Conservation (phyloP, 1,284 basidiomycete genomes). For the Trichosporon inkin region DNA sequence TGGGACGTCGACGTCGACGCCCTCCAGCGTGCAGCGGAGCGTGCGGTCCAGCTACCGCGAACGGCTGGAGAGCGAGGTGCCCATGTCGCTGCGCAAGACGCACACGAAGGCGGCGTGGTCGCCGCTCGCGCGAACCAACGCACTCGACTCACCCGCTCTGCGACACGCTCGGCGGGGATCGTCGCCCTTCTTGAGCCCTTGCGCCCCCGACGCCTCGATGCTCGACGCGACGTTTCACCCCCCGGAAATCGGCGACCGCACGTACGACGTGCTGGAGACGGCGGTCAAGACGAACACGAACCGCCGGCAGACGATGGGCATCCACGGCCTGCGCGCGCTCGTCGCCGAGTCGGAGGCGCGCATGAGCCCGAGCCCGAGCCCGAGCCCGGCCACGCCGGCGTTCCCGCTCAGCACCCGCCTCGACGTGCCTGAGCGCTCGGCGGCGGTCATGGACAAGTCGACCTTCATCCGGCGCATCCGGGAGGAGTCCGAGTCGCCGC, state of each 20-base stretch:
- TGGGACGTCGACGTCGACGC: not conserved
- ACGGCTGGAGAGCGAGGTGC: not conserved
- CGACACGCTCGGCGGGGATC: constrained; percentile 2
- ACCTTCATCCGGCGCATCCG: constrained; percentile 3
- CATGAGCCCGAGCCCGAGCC: constrained; percentile 5
- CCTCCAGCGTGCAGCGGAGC: not conserved
- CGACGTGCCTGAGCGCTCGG: not conserved
- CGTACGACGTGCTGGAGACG: constrained; percentile 24
- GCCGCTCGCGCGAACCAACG: not conserved
- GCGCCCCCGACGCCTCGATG: constrained; percentile 10
- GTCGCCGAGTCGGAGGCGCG: constrained; percentile 1
- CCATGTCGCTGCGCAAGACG: not conserved
- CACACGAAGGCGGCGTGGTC: not conserved
- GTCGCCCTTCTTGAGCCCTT: not conserved
- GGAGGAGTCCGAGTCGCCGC: constrained; percentile 3
- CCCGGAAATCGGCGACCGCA: constrained; percentile 18
- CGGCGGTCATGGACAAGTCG: constrained; percentile 3
- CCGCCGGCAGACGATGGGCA: constrained; percentile 3
- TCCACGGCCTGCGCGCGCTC: not conserved
- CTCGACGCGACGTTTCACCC: constrained; percentile 15
- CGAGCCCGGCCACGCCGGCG: not conserved
- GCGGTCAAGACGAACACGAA: constrained; percentile 17
- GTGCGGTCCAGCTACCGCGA: not conserved
- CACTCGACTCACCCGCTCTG: not conserved
- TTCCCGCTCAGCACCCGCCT: not conserved